Evolutionary conservation across 108 stramenopile genomes (phyloP), one percentile per base, ranked within the genome.

Genomic region (Cyclotella distinguenda): DNA sequence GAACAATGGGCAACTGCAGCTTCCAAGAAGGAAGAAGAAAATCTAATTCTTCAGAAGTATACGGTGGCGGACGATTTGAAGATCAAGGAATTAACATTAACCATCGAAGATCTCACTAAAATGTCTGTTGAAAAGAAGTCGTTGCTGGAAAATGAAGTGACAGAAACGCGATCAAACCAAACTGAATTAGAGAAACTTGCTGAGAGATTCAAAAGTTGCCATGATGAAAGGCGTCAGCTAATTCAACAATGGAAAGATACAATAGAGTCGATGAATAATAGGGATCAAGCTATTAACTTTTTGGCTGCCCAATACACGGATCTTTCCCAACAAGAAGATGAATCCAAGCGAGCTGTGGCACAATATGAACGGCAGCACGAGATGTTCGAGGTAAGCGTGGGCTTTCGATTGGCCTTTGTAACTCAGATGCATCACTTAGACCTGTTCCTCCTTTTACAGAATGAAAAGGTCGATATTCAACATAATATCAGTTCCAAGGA

Each of bases 1-100:
- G 90, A 95, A 75, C 90, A 89, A 81, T 95, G 94, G 94, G 88
- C 88, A 19, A 73, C 83, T n/a, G 94, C 94, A 12, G 85, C 88
- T 25, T 64, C 79, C 44, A 91, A 93, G 58, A 93, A 89, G 69
- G 94, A 93, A 50, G 91, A 91, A 28, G 94, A 95, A 59, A 81
- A 80, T 55, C 46, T 83, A 0, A 83, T 88, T 25, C 63, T 93
- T 6, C 80, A 93, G 49, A 81, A 82, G 46, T 95, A 93, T 69
- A 64, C 84, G 13, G 64, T 83, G 35, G 86, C 87, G 8, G 94
- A 95, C 64, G 91, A 93, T 33, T 76, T 66, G 46, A 86, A 83
- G 68, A 81, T 84, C 26, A 86, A 87, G 66, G 88, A 87, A 42
- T 69, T 89, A 21, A 47, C 70, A 3, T 58, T 89, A 36, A 63